These are phyloP conservation scores for Viridothelium virens DNA, from an alignment of 495 filamentous ascomycete species.

Conservation along the genomic window DNA sequence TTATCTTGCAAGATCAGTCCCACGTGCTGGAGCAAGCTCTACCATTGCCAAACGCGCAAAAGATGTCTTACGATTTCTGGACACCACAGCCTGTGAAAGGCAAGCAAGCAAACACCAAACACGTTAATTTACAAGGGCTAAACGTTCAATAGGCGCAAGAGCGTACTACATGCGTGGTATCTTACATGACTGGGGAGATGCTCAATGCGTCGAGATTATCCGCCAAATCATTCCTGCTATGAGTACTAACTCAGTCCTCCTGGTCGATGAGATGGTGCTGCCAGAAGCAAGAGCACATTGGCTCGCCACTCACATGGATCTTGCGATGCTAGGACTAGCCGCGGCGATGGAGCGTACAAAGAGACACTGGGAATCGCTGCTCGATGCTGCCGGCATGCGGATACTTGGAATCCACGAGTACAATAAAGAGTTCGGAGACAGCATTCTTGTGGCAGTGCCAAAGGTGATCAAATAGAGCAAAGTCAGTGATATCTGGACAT, in stretches of 20 bases:
- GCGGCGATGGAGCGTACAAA: background rate
- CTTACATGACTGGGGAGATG: background rate
- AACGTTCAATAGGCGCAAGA: background rate
- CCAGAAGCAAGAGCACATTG: background rate
- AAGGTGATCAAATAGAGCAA: too few species aligned
- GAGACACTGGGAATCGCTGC: background rate
- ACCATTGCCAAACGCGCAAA: background rate
- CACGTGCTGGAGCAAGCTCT: background rate
- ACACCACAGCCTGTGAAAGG: background rate
- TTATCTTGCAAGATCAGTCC: background rate
- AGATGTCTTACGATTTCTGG: background rate
- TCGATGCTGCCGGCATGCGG: background rate
- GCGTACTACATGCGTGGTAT: background rate
- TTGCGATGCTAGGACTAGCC: background rate
- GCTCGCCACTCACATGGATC: background rate
- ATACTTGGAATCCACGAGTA: background rate
- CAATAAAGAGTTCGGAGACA: constrained; percentile 18
- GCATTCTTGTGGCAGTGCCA: constrained; percentile 18
- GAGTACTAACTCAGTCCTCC: background rate
- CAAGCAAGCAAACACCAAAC: background rate
- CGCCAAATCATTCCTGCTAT: background rate
- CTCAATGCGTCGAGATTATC: background rate
- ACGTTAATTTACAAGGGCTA: too few species aligned
- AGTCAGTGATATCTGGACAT: too few species aligned
- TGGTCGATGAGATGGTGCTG: background rate